phyloP scores from a whole-genome alignment of 371 early-diverging fungal genomes.

The Syncephalastrum monosporum region DNA sequence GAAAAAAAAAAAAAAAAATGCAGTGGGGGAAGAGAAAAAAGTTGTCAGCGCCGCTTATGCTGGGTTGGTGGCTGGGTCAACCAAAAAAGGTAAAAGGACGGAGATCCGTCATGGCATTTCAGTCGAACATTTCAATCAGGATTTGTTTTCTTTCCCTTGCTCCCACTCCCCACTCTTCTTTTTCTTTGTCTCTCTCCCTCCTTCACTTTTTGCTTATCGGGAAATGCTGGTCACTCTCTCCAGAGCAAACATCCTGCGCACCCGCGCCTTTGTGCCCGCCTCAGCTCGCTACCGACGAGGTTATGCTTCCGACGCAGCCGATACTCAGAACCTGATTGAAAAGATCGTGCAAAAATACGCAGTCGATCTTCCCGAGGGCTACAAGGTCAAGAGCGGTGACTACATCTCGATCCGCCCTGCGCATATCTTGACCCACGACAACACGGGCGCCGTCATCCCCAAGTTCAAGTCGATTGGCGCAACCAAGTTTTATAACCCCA shows the following conservation, averaged over 20 bases:
- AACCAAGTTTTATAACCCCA: slow-evolving; percentile 69
- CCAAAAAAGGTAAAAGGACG: too few relatives aligned
- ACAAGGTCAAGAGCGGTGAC: slow-evolving; percentile 82
- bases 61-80: too few relatives aligned
- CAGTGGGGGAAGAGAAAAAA: not conserved
- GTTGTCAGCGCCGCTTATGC: too few relatives aligned
- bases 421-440: slow-evolving; percentile 95
- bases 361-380: slow-evolving; percentile 64
- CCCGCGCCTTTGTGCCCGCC: slow-evolving; percentile 1
- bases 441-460: slow-evolving; percentile 91
- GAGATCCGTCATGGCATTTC: too few relatives aligned
- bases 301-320: slow-evolving; percentile 30
- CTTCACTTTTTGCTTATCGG: too few relatives aligned
- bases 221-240: slow-evolving; percentile 21
- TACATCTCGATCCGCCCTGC: slow-evolving; percentile 91
- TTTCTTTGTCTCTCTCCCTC: too few relatives aligned
- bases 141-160: too few relatives aligned
- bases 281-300: slow-evolving; percentile 9
- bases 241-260: slow-evolving; percentile 11
- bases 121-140: too few relatives aligned
- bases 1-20: slow-evolving; percentile 20
- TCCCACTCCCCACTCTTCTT: too few relatives aligned
- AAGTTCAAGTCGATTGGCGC: slow-evolving; percentile 94
- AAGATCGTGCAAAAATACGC: slow-evolving; percentile 91
- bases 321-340: slow-evolving; percentile 84